Base-by-base conservation (phyloP, 371 early-diverging fungal species). In the Cokeromyces recurvatus region DNA sequence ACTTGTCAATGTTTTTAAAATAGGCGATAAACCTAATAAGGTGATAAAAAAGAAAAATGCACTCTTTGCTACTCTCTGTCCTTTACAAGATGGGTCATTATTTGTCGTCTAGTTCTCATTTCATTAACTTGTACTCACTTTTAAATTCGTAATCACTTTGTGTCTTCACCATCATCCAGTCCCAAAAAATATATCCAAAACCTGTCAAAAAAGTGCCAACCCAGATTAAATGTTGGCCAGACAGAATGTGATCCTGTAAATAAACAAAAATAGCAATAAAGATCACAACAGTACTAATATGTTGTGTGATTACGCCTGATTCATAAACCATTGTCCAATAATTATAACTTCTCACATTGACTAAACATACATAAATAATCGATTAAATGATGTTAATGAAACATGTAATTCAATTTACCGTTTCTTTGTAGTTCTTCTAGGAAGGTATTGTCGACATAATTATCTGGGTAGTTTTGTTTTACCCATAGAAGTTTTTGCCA, bases 401-500 rank as follows among this genome's bases (percentile, higher is more conserved):
- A n/a, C n/a, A n/a, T n/a, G n/a, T n/a, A 29, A 29, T 29, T 29
- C 0, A 31, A 19, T 31, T 41, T 67, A 90, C 89, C 94, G 64
- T 97, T 97, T 66, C 87, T 85, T 55, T 91, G 87, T 56, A 97
- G 64, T 54, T 88, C 82, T 49, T 86, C 84, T 38, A 96, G 66
- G 64, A 96, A 94, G 4, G 91, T 84, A 15, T 73, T 71, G 48
- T 94, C 95, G 1, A 94, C 93, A 66, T 95, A 90, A 62, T 94
- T 92, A 66, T 96, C 97, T 0, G 95, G 88, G 48, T 88, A 94
- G 34, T 82, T 85, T 66, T 94, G 97, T 42, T 85, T 85, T 27
- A 91, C 83, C 71, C 92, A 97, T 43, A 97, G 64, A 4, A 91
- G 62, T 57, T 90, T 92, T 36, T 81, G 74, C 96, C 96, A 95